Percentiles rank a stretch among this genome's conserved stretches.
phyloP scores from a whole-genome alignment of 176 grass and related monocot species.

The Leersia perrieri region DNA sequence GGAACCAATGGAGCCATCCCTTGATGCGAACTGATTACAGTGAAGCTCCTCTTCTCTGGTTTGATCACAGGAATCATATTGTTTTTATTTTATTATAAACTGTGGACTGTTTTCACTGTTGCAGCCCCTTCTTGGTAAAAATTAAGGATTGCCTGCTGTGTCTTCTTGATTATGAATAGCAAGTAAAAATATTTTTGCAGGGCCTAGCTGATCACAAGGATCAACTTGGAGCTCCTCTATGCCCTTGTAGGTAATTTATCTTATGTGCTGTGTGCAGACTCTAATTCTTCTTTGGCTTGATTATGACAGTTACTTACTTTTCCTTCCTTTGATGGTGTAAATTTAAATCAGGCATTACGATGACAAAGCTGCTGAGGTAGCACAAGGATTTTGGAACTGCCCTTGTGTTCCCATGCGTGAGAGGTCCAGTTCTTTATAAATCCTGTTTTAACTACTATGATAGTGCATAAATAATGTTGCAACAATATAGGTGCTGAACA shows the following conservation, averaged over 20 bases:
- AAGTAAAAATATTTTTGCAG: conserved; percentile 25
- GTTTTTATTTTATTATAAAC: not conserved
- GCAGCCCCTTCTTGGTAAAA: not conserved
- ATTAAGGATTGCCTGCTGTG: not conserved
- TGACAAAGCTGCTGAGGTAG: conserved; percentile 90
- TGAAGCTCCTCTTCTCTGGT: not conserved
- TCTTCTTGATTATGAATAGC: not conserved
- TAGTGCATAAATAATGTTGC: not conserved
- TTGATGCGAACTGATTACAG: too few species aligned
- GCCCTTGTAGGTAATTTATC: conserved; percentile 89
- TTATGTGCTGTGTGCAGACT: not conserved
- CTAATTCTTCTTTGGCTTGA: not conserved
- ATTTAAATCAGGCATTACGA: conserved; percentile 77
- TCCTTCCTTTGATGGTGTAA: not conserved
- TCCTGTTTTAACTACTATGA: not conserved
- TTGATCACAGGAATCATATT: not conserved
- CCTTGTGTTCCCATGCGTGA: conserved; percentile 97
- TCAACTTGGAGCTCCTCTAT: conserved; percentile 79
- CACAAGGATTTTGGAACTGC: conserved; percentile 98
- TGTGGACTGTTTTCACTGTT: not conserved
- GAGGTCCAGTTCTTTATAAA: conserved; percentile 37
- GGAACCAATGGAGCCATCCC: not conserved
- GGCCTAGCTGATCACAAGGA: conserved; percentile 97
- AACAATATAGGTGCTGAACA: not conserved
- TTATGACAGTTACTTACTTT: not conserved